These are phyloP conservation scores for Alternaria postmessia DNA, from an alignment of 2,329 filamentous ascomycete species.

Conservation along the genomic window DNA sequence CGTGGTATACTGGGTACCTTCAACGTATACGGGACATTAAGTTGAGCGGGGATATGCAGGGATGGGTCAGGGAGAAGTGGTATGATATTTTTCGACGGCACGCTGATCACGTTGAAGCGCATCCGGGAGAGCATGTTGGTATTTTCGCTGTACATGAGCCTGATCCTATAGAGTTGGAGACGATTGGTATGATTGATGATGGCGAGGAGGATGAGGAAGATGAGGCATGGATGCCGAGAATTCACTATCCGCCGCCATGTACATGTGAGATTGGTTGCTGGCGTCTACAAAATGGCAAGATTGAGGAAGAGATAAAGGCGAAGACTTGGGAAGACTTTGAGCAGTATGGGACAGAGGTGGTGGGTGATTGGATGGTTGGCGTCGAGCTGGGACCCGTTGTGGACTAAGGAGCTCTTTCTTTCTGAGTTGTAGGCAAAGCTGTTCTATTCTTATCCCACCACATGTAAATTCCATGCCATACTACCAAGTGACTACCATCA, in stretches of 20 bases:
- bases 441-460: too few species aligned
- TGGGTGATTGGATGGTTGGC: not conserved
- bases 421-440: too few species aligned
- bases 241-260: conserved; percentile 1
- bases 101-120: not conserved
- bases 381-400: not conserved
- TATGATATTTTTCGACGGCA: conserved; percentile 8
- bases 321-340: not conserved
- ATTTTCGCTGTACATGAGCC: not conserved
- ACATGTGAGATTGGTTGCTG: not conserved
- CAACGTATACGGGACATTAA: not conserved
- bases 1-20: not conserved
- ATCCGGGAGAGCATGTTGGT: not conserved
- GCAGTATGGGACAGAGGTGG: not conserved
- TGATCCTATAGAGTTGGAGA: not conserved
- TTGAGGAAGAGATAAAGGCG: not conserved
- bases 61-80: conserved; percentile 31
- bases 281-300: not conserved
- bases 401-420: too few species aligned
- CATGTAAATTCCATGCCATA: too few species aligned
- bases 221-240: not conserved
- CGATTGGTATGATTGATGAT: not conserved
- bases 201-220: not conserved
- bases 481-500: too few species aligned
- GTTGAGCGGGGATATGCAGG: conserved; percentile 21